Conservation (phyloP, 805 yeast genomes). For the Lipomyces starkeyi region DNA sequence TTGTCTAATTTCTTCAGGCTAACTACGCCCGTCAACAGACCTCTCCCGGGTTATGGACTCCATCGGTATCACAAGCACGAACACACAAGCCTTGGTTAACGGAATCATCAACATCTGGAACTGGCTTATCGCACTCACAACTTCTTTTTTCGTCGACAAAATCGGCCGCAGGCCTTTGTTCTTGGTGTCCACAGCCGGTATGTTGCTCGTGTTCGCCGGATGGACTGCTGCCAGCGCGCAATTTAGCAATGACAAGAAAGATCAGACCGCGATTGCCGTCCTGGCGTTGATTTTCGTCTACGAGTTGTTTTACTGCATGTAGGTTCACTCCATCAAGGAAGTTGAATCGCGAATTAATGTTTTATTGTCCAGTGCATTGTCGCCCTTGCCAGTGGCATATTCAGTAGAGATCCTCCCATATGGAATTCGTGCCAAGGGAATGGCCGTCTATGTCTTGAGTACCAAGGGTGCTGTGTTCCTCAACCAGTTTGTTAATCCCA, state of each 20-base stretch:
- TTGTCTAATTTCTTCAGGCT: neutral
- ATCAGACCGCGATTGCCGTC: constrained; percentile 23
- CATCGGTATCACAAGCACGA: constrained; percentile 59
- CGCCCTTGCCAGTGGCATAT: constrained; percentile 34
- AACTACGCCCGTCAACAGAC: constrained; percentile 36
- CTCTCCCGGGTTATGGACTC: constrained; percentile 56
- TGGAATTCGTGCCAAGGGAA: constrained; percentile 52
- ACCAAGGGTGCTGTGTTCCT: constrained; percentile 39
- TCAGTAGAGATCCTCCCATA: constrained; percentile 41
- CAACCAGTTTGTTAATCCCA: constrained; percentile 49
- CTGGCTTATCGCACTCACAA: constrained; percentile 47
- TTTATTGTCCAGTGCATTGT: constrained; percentile 15
- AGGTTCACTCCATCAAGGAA: neutral
- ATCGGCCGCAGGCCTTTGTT: constrained; percentile 30
- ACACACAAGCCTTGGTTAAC: constrained; percentile 55
- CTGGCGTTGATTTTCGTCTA: constrained; percentile 31
- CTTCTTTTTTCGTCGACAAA: constrained; percentile 44
- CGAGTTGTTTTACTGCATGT: constrained; percentile 30
- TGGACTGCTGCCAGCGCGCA: constrained; percentile 22
- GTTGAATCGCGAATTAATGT: neutral
- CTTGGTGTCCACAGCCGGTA: constrained; percentile 46
- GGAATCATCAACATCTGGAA: constrained; percentile 59
- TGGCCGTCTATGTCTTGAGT: constrained; percentile 44
- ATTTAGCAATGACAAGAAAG: constrained; percentile 4
- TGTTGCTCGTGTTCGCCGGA: constrained; percentile 46